phyloP scores from a whole-genome alignment of 352 stramenopile species.

The Blastocystis sp. region DNA sequence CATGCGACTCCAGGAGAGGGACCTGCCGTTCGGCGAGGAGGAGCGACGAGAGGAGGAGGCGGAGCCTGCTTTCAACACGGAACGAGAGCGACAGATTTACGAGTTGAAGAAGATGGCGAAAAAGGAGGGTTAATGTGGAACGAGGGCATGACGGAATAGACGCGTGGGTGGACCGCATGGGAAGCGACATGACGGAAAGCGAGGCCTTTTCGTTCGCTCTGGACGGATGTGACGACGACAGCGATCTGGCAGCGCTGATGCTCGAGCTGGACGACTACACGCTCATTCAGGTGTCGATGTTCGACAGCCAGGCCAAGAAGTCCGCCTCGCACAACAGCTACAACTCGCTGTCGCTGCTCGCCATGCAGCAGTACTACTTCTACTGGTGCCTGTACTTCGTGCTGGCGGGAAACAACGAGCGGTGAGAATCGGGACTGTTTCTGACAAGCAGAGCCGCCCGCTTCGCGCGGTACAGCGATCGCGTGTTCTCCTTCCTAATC shows the following conservation, averaged over 20 bases:
- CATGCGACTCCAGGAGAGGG: not conserved
- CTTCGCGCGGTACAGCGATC: slow-evolving; percentile 41
- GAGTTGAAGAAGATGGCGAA: slow-evolving; percentile 8
- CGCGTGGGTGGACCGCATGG: not conserved
- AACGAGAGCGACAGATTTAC: not conserved
- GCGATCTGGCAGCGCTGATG: not conserved
- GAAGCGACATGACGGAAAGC: not conserved
- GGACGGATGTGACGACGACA: not conserved
- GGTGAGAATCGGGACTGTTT: not conserved
- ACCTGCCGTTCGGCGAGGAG: not conserved
- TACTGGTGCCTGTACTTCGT: slow-evolving; percentile 32
- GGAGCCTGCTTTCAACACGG: not conserved
- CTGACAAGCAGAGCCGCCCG: not conserved
- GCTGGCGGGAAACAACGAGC: not conserved
- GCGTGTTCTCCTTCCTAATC: not conserved
- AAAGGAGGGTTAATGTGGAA: not conserved
- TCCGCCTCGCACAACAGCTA: not conserved
- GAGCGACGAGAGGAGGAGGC: not conserved
- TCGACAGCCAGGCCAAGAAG: not conserved
- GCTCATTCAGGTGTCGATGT: not conserved
- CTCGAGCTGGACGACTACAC: not conserved
- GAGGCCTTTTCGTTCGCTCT: not conserved
- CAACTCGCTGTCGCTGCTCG: not conserved
- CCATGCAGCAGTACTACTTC: slow-evolving; percentile 47
- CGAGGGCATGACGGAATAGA: not conserved